Base-by-base conservation (phyloP, 495 filamentous ascomycete species). In the Hyaloscypha variabilis region DNA sequence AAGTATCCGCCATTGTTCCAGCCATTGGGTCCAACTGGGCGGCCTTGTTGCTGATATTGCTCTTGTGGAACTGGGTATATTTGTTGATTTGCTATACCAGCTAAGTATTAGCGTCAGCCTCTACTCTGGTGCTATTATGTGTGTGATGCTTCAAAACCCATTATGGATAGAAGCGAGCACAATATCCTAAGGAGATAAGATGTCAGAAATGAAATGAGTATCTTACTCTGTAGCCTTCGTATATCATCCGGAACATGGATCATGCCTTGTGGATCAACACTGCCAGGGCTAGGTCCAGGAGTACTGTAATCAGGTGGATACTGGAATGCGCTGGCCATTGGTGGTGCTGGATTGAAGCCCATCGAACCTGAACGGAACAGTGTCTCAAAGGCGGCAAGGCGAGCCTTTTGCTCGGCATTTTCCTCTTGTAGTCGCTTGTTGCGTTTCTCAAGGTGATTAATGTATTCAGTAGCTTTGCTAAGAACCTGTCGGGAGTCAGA, bases 391-490 rank as follows among this genome's bases (percentile, higher is more conserved):
- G 85, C 86, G 52, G 81, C 78, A 58, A 93, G 78, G 34, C 84
- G 88, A 28, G 84, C 85, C 73, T 93, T 91, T 74, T 96, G 81
- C 21, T 81, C 83, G 17, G 78, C 83, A 66, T 97, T 93, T 67
- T 97, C 93, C 25, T 96, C 91, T 54, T 89, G 77, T 23, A 97
- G 80, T 2, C 89, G 84, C 67, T 88, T 90, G 71, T 96, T 95
- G 4, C 92, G 87, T 74, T 93, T 94, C 76, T 99, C 95, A 11
- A 99, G 77, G 77, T 97, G 92, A 25, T 88, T 83, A 69, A 99
- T 99, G 69, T 99, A 97, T 71, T 97, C 94, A 19, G 94, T 97
- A 13, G 94, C 94, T 76, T 97, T 97, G 34, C 91, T 90, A 23
- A 99, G 78, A 58, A 97, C 80, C 83, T 85, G 39, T 4, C 8